phyloP scores from a whole-genome alignment of 768 basidiomycete genomes.

The Rhodosporidiobolus odoratus region DNA sequence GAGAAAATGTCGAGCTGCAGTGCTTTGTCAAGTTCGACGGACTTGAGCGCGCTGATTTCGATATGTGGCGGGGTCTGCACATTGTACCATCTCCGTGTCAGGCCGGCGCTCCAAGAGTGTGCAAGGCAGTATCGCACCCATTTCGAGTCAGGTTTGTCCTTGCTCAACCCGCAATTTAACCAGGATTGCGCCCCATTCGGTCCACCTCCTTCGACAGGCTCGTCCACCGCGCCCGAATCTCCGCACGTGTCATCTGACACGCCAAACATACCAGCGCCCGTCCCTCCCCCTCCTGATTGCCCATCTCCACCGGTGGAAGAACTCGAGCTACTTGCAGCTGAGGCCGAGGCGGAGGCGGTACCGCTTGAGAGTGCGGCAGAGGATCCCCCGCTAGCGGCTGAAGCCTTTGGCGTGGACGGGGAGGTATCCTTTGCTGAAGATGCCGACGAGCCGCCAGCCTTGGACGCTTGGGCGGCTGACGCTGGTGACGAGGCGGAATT shows the following conservation, averaged over 20 bases:
- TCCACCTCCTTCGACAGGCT: neutral
- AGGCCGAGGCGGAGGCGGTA: neutral
- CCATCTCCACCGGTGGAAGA: too few relatives aligned
- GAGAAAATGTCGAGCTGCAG: neutral
- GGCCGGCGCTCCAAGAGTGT: neutral
- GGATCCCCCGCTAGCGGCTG: neutral
- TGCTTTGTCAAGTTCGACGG: neutral
- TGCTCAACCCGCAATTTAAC: conserved; percentile 1
- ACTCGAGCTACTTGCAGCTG: too few relatives aligned
- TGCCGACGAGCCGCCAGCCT: too few relatives aligned
- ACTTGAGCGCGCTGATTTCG: neutral
- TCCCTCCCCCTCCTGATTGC: neutral
- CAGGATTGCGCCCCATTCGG: neutral
- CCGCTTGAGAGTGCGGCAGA: neutral
- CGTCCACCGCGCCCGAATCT: neutral
- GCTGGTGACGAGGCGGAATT: neutral
- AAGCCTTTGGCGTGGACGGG: neutral
- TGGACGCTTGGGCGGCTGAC: too few relatives aligned
- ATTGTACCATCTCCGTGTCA: neutral
- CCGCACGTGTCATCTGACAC: neutral
- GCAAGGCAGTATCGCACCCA: neutral
- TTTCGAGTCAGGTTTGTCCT: neutral
- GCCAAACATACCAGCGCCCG: neutral
- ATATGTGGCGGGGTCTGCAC: neutral
- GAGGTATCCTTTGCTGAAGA: too few relatives aligned